Conservation (phyloP, 768 basidiomycete genomes). For the Ephemerocybe angulata region DNA sequence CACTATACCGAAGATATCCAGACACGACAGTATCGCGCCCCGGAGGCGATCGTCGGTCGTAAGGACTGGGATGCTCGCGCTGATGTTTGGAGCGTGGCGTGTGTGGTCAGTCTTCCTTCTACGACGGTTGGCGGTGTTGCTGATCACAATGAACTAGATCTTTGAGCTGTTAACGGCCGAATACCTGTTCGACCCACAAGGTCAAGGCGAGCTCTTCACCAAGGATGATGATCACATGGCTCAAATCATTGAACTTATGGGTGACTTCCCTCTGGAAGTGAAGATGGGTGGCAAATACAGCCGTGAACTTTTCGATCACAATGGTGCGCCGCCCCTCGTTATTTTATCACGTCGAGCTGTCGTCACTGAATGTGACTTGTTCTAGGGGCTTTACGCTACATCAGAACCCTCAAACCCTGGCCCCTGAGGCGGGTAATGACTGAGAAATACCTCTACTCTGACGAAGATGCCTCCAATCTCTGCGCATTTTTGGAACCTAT, state of each 20-base stretch:
- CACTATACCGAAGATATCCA: slow-evolving; percentile 96
- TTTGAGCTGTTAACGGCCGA: slow-evolving; percentile 92
- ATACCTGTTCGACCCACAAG: slow-evolving; percentile 88
- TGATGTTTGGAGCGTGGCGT: slow-evolving; percentile 91
- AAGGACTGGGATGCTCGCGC: slow-evolving; percentile 82
- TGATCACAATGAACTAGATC: slow-evolving; percentile 35
- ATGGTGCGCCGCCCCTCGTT: slow-evolving; percentile 41
- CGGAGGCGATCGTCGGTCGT: slow-evolving; percentile 89
- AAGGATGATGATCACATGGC: slow-evolving; percentile 97
- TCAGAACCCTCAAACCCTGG: slow-evolving; percentile 73
- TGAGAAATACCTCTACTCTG: slow-evolving; percentile 80
- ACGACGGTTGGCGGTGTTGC: not conserved
- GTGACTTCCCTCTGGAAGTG: slow-evolving; percentile 66
- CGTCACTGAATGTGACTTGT: slow-evolving; percentile 6
- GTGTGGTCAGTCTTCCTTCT: slow-evolving; percentile 53
- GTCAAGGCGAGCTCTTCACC: slow-evolving; percentile 74
- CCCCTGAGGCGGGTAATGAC: slow-evolving; percentile 79
- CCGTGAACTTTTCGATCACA: slow-evolving; percentile 77
- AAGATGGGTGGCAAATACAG: slow-evolving; percentile 86
- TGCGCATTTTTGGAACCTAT: slow-evolving; percentile 73
- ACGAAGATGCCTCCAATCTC: slow-evolving; percentile 52
- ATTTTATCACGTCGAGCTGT: no score
- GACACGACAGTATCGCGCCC: slow-evolving; percentile 92
- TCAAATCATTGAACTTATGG: slow-evolving; percentile 88
- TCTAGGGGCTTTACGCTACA: slow-evolving; percentile 66